Evolutionary conservation across 2,329 filamentous ascomycete species (phyloP).

Genomic region (Tothia fuscella): DNA sequence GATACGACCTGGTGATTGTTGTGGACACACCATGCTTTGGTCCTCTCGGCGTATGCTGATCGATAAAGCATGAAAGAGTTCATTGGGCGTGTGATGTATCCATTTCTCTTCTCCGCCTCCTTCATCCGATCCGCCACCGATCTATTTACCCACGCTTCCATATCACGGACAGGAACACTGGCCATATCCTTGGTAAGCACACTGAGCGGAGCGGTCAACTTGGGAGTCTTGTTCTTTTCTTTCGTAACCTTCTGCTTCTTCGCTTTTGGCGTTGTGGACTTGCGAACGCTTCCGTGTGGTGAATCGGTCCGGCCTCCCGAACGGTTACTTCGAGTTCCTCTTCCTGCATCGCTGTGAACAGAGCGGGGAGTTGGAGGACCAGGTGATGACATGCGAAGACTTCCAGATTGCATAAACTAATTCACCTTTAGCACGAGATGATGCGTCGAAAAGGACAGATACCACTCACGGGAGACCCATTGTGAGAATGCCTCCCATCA

Average conservation of each 20-base stretch:
- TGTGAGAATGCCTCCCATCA: constrained; percentile 6
- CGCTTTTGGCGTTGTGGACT: constrained; percentile 18
- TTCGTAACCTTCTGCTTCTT: constrained; percentile 32
- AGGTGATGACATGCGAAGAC: background rate
- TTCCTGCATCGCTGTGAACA: constrained; percentile 27
- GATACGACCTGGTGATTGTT: constrained; percentile 95
- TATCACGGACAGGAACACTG: constrained; percentile 58
- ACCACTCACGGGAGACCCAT: constrained; percentile 7
- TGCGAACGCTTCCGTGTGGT: constrained; percentile 20
- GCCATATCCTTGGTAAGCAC: constrained; percentile 53
- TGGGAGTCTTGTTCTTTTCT: constrained; percentile 36
- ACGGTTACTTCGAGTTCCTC: constrained; percentile 29
- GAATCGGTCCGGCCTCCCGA: constrained; percentile 22
- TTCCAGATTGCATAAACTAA: constrained; percentile 9
- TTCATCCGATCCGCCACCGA: constrained; percentile 50
- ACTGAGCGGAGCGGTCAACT: constrained; percentile 56
- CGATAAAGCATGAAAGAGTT: constrained; percentile 98
- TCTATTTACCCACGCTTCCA: constrained; percentile 67
- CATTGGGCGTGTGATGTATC: constrained; percentile 83
- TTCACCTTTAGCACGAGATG: background rate
- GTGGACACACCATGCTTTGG: constrained; percentile 67
- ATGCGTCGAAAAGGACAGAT: background rate
- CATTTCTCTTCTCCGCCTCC: constrained; percentile 60
- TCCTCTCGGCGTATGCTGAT: constrained; percentile 78
- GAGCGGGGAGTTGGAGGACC: constrained; percentile 33